A percentile compares a stretch with the other conserved stretches of the same genome.
Conservation (phyloP, 129 eudicot genomes). For the Deinandra increscens region DNA sequence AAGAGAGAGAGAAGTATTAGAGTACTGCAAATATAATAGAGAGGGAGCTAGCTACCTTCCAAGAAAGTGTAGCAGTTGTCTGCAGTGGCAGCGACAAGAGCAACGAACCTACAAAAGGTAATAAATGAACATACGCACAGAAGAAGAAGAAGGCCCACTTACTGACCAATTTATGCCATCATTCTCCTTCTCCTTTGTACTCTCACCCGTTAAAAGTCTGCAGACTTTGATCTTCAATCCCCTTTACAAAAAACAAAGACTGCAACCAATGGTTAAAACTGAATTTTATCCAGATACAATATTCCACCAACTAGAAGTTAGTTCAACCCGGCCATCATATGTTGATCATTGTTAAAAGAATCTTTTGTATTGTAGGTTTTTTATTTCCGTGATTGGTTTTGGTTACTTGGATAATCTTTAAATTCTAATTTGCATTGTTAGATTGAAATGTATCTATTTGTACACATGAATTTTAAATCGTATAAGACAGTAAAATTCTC, state of each 20-base stretch:
- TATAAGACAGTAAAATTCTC: too few relatives aligned
- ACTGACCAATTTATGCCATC: slow-evolving; percentile 21
- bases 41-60: slow-evolving; percentile 19
- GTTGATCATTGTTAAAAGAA: too few relatives aligned
- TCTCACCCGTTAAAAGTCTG: slow-evolving; percentile 21
- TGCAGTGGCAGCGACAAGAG: slow-evolving; percentile 46
- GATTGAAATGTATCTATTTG: too few relatives aligned
- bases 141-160: slow-evolving; percentile 23
- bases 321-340: too few relatives aligned
- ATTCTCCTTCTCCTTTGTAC: slow-evolving; percentile 37
- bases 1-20: slow-evolving; percentile 5
- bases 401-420: too few relatives aligned
- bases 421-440: too few relatives aligned
- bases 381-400: too few relatives aligned
- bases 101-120: slow-evolving; percentile 50
- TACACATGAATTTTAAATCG: too few relatives aligned
- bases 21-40: not conserved
- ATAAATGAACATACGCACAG: slow-evolving; percentile 32
- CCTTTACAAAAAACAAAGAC: slow-evolving; percentile 15
- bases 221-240: not conserved
- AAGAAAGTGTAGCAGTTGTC: slow-evolving; percentile 29
- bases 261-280: slow-evolving; percentile 24
- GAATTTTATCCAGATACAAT: not conserved
- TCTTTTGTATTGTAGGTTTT: too few relatives aligned
- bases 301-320: slow-evolving; percentile 1